A percentile compares a stretch with the other conserved stretches of the same genome.
Conservation (phyloP, 768 basidiomycete species). For the Tylopilus sp. region DNA sequence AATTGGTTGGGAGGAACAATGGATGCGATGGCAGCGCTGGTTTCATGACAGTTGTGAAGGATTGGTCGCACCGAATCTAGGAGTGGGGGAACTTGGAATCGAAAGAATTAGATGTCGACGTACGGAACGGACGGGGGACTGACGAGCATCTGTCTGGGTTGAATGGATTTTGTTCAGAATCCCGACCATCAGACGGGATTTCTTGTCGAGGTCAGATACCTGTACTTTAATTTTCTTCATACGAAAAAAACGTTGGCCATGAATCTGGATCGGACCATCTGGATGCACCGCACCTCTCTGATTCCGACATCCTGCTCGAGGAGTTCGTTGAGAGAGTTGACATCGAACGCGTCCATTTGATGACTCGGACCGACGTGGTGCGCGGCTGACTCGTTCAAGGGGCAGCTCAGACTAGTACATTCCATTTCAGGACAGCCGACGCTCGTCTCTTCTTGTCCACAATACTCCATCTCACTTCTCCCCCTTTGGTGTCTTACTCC, state of each 20-base stretch:
- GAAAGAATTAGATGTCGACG: slow-evolving; percentile 9
- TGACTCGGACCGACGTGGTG: not conserved
- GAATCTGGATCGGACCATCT: not conserved
- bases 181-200: slow-evolving; percentile 68
- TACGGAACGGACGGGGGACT: slow-evolving; percentile 23
- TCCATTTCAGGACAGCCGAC: slow-evolving; percentile 15
- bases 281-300: slow-evolving; percentile 49
- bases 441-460: not conserved
- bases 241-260: slow-evolving; percentile 2
- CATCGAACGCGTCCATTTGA: slow-evolving; percentile 53
- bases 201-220: slow-evolving; percentile 72
- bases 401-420: not conserved
- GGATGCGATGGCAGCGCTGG: slow-evolving; percentile 47
- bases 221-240: slow-evolving; percentile 79
- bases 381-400: slow-evolving; percentile 3
- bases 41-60: slow-evolving; percentile 51
- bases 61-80: slow-evolving; percentile 55
- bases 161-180: slow-evolving; percentile 78
- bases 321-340: slow-evolving; percentile 54
- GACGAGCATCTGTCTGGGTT: slow-evolving; percentile 58
- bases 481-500: not conserved
- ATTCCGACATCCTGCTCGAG: slow-evolving; percentile 63
- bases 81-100: slow-evolving; percentile 52
- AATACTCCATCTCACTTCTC: not conserved
- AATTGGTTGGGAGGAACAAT: slow-evolving; percentile 69